These are phyloP conservation scores for Grosmannia serpens DNA, from an alignment of 2,329 filamentous ascomycete species.

Conservation along the genomic window DNA sequence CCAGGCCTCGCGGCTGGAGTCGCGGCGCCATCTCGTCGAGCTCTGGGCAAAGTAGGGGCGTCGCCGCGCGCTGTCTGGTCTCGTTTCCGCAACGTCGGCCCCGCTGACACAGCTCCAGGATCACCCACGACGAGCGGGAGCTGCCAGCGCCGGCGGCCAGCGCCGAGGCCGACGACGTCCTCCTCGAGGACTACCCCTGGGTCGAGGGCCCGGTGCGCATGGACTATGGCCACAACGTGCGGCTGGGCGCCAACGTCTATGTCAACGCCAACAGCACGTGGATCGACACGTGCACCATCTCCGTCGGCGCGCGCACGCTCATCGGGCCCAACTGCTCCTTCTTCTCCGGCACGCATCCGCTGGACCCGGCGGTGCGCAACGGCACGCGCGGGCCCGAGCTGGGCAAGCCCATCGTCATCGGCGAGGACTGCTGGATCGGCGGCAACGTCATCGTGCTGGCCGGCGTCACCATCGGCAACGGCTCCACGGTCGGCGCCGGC, in stretches of 20 bases:
- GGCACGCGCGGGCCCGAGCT: constrained; percentile 64
- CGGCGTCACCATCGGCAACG: constrained; percentile 67
- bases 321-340: constrained; percentile 70
- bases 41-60: constrained; percentile 57
- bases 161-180: constrained; percentile 50
- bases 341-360: constrained; percentile 64
- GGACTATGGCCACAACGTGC: constrained; percentile 71
- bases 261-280: constrained; percentile 66
- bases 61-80: no score
- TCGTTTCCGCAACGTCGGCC: not conserved
- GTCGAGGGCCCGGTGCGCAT: constrained; percentile 57
- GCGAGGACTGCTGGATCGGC: constrained; percentile 72
- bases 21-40: constrained; percentile 51
- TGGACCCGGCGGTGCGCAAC: constrained; percentile 63
- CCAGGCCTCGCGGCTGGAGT: constrained; percentile 34
- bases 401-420: constrained; percentile 63
- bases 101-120: constrained; percentile 27
- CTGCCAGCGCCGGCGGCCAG: constrained; percentile 48
- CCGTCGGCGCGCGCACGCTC: constrained; percentile 64
- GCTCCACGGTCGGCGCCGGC: constrained; percentile 64
- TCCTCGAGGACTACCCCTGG: constrained; percentile 55
- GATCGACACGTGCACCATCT: constrained; percentile 65
- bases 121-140: constrained; percentile 49
- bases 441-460: constrained; percentile 61
- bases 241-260: constrained; percentile 57